A percentile compares a stretch with the other conserved stretches of the same genome.
These are phyloP conservation scores for Colletotrichum graminicola DNA, from an alignment of 2,329 filamentous ascomycete species.

Conservation along the genomic window DNA sequence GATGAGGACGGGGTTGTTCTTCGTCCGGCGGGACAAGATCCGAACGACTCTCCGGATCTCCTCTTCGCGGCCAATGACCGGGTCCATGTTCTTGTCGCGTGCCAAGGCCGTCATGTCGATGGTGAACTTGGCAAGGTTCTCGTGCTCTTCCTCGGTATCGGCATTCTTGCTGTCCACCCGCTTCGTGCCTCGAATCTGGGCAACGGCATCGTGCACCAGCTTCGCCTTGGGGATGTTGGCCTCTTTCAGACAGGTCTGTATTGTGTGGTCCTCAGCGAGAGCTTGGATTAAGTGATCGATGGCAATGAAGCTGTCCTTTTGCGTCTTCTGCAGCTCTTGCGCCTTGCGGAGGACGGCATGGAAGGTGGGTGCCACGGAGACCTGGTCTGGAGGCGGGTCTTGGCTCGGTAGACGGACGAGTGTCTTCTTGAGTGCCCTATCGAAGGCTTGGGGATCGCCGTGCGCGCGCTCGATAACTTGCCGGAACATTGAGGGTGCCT, in stretches of 20 bases:
- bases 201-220: slow-evolving; percentile 89
- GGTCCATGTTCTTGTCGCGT: slow-evolving; percentile 96
- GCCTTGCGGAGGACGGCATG: slow-evolving; percentile 85
- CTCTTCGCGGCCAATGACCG: slow-evolving; percentile 95
- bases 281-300: slow-evolving; percentile 94
- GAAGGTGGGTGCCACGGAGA: slow-evolving; percentile 85
- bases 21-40: slow-evolving; percentile 92
- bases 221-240: slow-evolving; percentile 93
- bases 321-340: slow-evolving; percentile 93
- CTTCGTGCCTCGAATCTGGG: slow-evolving; percentile 91
- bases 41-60: slow-evolving; percentile 93
- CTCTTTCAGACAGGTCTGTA: slow-evolving; percentile 82
- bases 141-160: slow-evolving; percentile 90
- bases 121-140: slow-evolving; percentile 97
- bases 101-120: slow-evolving; percentile 98
- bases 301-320: slow-evolving; percentile 95
- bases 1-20: slow-evolving; percentile 98
- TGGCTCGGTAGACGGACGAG: slow-evolving; percentile 93
- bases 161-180: slow-evolving; percentile 96
- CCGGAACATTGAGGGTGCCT: slow-evolving; percentile 82
- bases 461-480: slow-evolving; percentile 95
- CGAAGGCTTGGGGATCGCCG: slow-evolving; percentile 90
- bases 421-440: slow-evolving; percentile 89
- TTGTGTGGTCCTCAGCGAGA: slow-evolving; percentile 80
- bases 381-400: slow-evolving; percentile 91